A percentile compares a stretch with the other conserved stretches of the same genome.
Conservation (phyloP, 148 eudicot genomes). For the Hydrangea macrophylla region DNA sequence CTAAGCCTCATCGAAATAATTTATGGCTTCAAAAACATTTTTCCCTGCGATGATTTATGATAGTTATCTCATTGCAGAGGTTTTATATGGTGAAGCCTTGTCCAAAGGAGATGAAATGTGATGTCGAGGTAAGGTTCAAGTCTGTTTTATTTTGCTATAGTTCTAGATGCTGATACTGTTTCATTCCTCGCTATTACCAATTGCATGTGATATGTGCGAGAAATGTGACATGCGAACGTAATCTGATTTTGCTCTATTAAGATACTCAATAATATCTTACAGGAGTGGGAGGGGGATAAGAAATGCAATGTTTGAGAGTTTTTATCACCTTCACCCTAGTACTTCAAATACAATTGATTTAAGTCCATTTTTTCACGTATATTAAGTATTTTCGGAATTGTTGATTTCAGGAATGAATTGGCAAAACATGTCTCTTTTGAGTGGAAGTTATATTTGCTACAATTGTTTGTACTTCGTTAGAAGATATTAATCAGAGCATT, state of each 20-base stretch:
- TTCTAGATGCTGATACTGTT: background rate
- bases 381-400: background rate
- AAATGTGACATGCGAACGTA: background rate
- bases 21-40: background rate
- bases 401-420: background rate
- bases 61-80: constrained; percentile 62
- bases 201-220: background rate
- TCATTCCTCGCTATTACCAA: background rate
- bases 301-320: background rate
- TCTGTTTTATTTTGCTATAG: background rate
- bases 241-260: background rate
- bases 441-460: background rate
- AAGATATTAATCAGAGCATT: background rate
- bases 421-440: background rate
- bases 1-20: no score
- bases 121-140: constrained; percentile 70
- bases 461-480: background rate
- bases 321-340: background rate
- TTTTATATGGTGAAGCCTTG: constrained; percentile 97
- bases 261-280: background rate
- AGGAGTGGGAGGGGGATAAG: background rate
- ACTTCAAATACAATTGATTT: background rate
- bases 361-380: background rate
- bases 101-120: constrained; percentile 95
- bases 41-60: constrained; percentile 13